Conservation (phyloP, 805 yeast genomes). For the Candida dajiaensis region DNA sequence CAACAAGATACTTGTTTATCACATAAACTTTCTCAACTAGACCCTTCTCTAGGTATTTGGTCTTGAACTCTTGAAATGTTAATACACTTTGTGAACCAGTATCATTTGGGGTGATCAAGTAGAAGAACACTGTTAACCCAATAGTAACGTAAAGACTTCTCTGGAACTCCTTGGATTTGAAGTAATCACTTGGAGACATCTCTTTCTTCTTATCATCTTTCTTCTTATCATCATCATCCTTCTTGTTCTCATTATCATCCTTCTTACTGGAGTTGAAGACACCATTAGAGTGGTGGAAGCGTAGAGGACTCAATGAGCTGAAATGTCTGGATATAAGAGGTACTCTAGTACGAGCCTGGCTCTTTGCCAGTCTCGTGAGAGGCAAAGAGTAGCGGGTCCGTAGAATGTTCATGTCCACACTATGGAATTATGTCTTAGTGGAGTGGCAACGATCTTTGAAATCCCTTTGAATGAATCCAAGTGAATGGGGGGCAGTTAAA, state of each 20-base stretch:
- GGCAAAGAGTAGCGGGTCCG: neutral
- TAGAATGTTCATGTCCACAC: neutral
- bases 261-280: neutral
- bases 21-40: conserved; percentile 70
- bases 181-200: conserved; percentile 29
- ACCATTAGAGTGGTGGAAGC: neutral
- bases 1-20: conserved; percentile 66
- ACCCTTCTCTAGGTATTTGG: conserved; percentile 72
- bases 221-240: conserved; percentile 17
- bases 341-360: neutral
- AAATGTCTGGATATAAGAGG: neutral
- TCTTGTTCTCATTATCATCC: neutral
- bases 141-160: conserved; percentile 33
- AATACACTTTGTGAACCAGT: conserved; percentile 25
- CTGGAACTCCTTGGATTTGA: conserved; percentile 37
- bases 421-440: neutral
- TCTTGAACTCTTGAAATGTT: conserved; percentile 80
- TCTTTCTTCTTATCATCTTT: conserved; percentile 19
- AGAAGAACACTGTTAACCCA: conserved; percentile 33
- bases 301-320: neutral
- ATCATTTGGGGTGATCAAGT: conserved; percentile 27
- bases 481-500: no score
- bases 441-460: neutral
- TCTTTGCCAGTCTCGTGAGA: neutral
- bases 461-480: no score